A percentile compares a stretch with the other conserved stretches of the same genome.
Evolutionary conservation across 1,284 basidiomycete species (phyloP).

Genomic region (Irpex rosettiformis): DNA sequence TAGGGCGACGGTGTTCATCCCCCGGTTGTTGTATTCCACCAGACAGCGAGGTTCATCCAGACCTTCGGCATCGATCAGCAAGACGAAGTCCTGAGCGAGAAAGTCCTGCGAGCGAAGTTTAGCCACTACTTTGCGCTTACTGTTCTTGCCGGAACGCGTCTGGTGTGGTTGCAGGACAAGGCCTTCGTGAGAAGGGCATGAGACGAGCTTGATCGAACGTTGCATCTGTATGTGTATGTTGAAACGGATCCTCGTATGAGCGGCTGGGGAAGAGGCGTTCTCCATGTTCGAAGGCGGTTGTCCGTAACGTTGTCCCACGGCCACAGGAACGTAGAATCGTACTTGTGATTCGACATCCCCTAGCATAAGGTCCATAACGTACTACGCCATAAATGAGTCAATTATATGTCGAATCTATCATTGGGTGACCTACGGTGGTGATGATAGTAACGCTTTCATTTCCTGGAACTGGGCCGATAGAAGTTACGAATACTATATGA

Average conservation of each 20-base stretch:
- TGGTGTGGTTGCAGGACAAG: constrained; percentile 3
- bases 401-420: background rate
- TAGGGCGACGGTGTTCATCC: constrained; percentile 39
- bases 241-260: constrained; percentile 9
- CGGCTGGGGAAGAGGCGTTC: constrained; percentile 19
- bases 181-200: constrained; percentile 13
- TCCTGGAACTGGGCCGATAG: constrained; percentile 48
- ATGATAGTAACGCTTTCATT: constrained; percentile 35
- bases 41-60: constrained; percentile 55
- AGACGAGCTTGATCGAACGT: constrained; percentile 9
- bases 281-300: constrained; percentile 33
- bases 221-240: constrained; percentile 11
- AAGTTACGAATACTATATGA: constrained; percentile 52
- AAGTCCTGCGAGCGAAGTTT: constrained; percentile 11
- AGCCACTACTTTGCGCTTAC: constrained; percentile 4
- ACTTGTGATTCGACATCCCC: constrained; percentile 44
- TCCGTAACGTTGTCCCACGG: constrained; percentile 51
- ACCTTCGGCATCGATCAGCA: constrained; percentile 18
- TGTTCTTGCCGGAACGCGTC: background rate
- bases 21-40: constrained; percentile 36
- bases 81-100: constrained; percentile 11
- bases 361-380: constrained; percentile 39
- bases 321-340: constrained; percentile 47
- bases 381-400: constrained; percentile 25
- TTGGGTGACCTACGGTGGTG: constrained; percentile 37